phyloP scores from a whole-genome alignment of 1,139 yeast species.

The Groenewaldozyma sp. region DNA sequence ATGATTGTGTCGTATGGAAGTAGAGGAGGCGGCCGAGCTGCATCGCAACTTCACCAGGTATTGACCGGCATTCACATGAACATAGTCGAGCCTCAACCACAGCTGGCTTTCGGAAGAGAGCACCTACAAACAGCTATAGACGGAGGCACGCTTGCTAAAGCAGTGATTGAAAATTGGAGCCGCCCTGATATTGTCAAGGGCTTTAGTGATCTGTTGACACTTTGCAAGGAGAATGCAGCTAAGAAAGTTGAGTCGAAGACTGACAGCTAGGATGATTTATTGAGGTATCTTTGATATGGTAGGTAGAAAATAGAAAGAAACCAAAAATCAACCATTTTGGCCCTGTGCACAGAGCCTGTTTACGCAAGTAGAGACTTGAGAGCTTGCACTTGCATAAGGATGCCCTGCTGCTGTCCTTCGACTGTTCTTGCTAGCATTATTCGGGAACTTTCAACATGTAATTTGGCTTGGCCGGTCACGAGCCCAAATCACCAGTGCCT shows the following conservation, averaged over 20 bases:
- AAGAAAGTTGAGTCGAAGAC: too few species aligned
- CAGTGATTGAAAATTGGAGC: neutral
- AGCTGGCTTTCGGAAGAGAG: neutral
- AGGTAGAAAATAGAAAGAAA: neutral
- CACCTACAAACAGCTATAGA: neutral
- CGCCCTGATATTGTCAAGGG: neutral
- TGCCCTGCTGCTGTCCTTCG: neutral
- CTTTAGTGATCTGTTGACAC: neutral
- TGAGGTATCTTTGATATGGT: neutral
- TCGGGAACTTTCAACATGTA: too few species aligned
- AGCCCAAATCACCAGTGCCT: too few species aligned
- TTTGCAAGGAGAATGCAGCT: too few species aligned
- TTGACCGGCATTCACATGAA: conserved; percentile 8
- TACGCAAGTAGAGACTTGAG: neutral
- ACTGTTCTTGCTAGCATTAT: too few species aligned
- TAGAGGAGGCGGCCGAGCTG: conserved; percentile 28
- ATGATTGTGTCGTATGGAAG: conserved; percentile 27
- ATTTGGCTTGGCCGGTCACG: too few species aligned
- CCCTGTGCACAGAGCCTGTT: neutral
- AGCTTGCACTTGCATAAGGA: neutral
- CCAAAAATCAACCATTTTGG: neutral
- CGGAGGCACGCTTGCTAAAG: neutral
- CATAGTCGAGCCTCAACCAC: neutral
- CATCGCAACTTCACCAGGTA: conserved; percentile 23
- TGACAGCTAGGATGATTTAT: neutral